These are phyloP conservation scores for Populus simonii DNA, from an alignment of 345 rosid species.

Conservation along the genomic window DNA sequence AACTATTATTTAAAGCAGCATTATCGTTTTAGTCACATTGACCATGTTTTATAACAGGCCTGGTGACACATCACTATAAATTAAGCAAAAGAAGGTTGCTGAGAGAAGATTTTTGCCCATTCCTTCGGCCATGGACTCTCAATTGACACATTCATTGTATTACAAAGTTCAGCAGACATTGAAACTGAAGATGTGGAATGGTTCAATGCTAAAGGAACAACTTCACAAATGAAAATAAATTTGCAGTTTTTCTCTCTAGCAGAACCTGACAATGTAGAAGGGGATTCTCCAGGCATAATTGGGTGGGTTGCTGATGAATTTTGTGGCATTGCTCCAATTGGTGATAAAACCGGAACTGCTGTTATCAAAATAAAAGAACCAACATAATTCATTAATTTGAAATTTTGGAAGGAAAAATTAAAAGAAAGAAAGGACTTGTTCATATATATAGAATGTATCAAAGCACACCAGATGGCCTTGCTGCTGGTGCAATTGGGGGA, in stretches of 20 bases:
- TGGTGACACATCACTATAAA: neutral
- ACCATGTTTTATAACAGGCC: neutral
- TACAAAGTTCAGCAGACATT: neutral
- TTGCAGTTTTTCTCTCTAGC: constrained; percentile 7
- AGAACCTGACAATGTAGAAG: constrained; percentile 52
- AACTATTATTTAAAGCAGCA: neutral
- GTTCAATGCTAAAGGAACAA: constrained; percentile 14
- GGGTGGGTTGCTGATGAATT: constrained; percentile 26
- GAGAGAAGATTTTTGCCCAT: neutral
- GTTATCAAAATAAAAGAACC: constrained; percentile 8
- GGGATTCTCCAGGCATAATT: constrained; percentile 37
- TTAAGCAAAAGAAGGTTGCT: neutral
- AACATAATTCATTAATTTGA: neutral
- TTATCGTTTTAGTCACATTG: too few species aligned
- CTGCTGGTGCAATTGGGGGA: constrained; percentile 24
- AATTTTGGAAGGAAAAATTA: neutral
- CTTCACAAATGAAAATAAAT: constrained; percentile 5
- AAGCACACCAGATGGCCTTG: constrained; percentile 23
- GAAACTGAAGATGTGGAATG: constrained; percentile 13
- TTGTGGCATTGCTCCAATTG: constrained; percentile 7
- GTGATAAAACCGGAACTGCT: constrained; percentile 18
- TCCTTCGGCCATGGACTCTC: neutral
- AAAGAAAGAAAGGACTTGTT: neutral
- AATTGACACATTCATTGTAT: neutral
- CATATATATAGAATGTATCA: neutral